Conservation (phyloP, 257 asterid genomes). For the Avicennia marina region DNA sequence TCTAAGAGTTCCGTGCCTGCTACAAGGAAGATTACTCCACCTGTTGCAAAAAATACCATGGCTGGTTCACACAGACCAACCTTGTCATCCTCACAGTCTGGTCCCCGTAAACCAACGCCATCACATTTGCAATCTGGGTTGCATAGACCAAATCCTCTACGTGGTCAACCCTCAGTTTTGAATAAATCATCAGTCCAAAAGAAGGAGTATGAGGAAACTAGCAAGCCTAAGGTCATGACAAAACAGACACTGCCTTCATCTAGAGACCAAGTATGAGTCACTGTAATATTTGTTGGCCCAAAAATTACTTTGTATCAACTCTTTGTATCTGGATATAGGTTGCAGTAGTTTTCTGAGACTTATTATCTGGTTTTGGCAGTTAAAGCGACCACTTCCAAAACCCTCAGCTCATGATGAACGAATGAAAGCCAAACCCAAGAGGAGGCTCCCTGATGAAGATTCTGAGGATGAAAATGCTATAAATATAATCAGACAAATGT, state of each 20-base stretch:
- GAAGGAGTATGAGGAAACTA: constrained; percentile 33
- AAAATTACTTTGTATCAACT: not conserved
- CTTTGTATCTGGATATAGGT: not conserved
- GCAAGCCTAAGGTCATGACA: constrained; percentile 38
- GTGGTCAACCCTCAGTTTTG: constrained; percentile 31
- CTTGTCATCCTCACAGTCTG: constrained; percentile 26
- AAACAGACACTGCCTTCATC: constrained; percentile 42
- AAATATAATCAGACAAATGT: constrained; percentile 54
- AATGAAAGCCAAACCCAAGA: constrained; percentile 48
- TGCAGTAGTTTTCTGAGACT: not conserved
- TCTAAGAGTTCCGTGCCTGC: constrained; percentile 34
- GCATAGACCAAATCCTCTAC: constrained; percentile 31
- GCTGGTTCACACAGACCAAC: constrained; percentile 30
- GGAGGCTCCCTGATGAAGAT: constrained; percentile 33
- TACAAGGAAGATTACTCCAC: constrained; percentile 31
- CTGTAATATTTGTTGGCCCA: not conserved
- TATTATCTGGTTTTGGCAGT: constrained; percentile 32
- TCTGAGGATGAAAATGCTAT: constrained; percentile 41
- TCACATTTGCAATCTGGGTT: constrained; percentile 26
- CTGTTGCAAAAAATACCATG: constrained; percentile 28
- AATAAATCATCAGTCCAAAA: constrained; percentile 40
- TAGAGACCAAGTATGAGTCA: constrained; percentile 36
- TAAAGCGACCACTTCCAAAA: constrained; percentile 39
- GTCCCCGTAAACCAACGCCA: constrained; percentile 23
- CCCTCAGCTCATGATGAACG: constrained; percentile 34